Base-by-base conservation (phyloP, 1,284 basidiomycete species). In the Rhizoctonia solani region DNA sequence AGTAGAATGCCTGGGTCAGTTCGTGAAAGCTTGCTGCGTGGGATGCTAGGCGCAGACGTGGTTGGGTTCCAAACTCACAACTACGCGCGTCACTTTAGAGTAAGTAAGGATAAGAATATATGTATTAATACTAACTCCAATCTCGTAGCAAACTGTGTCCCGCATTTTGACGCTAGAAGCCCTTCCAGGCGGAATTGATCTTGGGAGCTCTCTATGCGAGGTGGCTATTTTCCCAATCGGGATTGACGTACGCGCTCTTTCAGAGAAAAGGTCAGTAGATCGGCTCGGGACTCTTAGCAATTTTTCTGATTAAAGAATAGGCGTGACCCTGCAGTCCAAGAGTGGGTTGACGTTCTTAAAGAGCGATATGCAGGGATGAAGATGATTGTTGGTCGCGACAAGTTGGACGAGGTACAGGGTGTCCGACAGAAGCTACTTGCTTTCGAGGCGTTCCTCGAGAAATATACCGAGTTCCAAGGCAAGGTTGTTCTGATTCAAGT, bases 211-310 rank as follows among this genome's bases (percentile, higher is more conserved):
- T 3, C 93, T 94, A 72, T 88, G 93, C 44, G 89, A 92, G 71
- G 90, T 94, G 4, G 88, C 88, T 0, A 89, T 91, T 14, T 93
- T 93, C 76, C 90, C 92, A 0, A 93, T 95, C 85, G 93, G 93
- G 2, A 93, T 95, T 70, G 93, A 94, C 73, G 90, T 93, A 16
- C 78, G 79, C 66, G 82, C 84, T 66, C 78, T 94, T 50, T 85
- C 86, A 67, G 81, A 85, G 71, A 87, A 87, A 76, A 87, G 85
- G 87, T 87, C 72, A 59, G 82, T 77, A 3, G 30, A 41, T 4
- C 2, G n/a, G 8, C 30, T 47, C 4, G 19, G 19, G 8, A 47
- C 23, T 16, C 11, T 16, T 49, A 21, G 4, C 9, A 4, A 42
- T 21, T 49, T 32, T 16, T 47, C 30, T 34, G 29, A 27, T 21